A percentile compares a stretch with the other conserved stretches of the same genome.
Evolutionary conservation across 2,329 filamentous ascomycete genomes (phyloP).

Genomic region (Dothistroma septosporum): DNA sequence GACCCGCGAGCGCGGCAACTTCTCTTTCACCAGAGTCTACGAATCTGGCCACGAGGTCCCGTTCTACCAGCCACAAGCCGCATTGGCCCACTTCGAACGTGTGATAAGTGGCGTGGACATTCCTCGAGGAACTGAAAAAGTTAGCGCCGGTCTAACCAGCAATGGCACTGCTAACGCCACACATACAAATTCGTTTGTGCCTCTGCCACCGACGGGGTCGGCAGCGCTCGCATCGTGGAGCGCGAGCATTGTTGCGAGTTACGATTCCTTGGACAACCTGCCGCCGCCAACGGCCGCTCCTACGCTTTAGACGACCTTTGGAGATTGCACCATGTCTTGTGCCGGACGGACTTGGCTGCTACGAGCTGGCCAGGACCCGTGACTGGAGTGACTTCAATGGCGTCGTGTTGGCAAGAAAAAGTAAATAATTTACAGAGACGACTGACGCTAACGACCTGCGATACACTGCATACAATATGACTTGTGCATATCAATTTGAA

Average conservation of each 20-base stretch:
- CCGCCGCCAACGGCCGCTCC: constrained; percentile 6
- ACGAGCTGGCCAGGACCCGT: no score
- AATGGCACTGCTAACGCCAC: constrained; percentile 37
- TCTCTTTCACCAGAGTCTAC: constrained; percentile 31
- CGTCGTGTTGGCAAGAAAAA: no score
- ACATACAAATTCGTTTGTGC: constrained; percentile 38
- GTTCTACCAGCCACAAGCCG: constrained; percentile 39
- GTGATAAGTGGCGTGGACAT: constrained; percentile 37
- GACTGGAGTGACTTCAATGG: no score
- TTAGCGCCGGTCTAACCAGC: constrained; percentile 35
- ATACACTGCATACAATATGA: no score
- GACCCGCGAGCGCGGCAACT: constrained; percentile 33
- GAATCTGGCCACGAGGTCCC: constrained; percentile 42
- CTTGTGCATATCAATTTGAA: no score
- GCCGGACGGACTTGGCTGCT: no score
- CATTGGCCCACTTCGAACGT: constrained; percentile 30
- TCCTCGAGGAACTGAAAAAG: constrained; percentile 33
- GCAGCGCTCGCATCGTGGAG: constrained; percentile 8
- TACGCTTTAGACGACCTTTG: neutral
- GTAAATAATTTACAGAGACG: neutral
- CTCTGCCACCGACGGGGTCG: constrained; percentile 30
- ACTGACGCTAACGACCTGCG: neutral
- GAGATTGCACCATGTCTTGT: neutral
- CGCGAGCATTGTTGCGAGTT: constrained; percentile 14
- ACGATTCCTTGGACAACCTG: constrained; percentile 8